Conservation (phyloP, 2,329 filamentous ascomycete genomes). For the Talaromyces amestolkiae region DNA sequence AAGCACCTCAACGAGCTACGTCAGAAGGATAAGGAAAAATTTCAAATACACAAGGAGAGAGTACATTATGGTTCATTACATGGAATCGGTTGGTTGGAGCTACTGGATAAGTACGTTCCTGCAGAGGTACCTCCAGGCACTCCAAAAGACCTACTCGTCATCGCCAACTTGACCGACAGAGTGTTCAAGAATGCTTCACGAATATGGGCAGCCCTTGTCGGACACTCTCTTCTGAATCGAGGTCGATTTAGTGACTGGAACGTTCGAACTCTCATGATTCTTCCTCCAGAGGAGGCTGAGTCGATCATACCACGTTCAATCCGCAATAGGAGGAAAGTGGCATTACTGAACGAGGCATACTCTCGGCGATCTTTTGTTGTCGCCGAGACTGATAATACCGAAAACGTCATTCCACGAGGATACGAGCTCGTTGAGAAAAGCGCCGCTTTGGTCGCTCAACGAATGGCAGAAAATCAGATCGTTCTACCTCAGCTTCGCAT, state of each 20-base stretch:
- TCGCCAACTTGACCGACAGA: conserved; percentile 61
- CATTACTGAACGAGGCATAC: conserved; percentile 59
- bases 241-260: conserved; percentile 74
- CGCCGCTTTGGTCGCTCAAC: conserved; percentile 30
- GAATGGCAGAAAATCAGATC: conserved; percentile 29
- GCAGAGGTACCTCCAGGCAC: neutral
- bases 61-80: conserved; percentile 8
- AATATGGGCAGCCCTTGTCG: conserved; percentile 57
- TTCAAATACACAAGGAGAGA: conserved; percentile 39
- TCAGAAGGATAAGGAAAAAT: conserved; percentile 48
- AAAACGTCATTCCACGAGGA: conserved; percentile 27
- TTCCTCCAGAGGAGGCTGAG: conserved; percentile 59
- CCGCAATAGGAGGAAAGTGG: conserved; percentile 54
- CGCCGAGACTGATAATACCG: conserved; percentile 42
- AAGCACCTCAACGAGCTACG: conserved; percentile 60
- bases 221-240: conserved; percentile 55
- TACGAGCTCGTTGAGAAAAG: conserved; percentile 28
- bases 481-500: conserved; percentile 33
- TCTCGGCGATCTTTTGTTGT: conserved; percentile 51
- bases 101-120: conserved; percentile 38
- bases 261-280: conserved; percentile 75
- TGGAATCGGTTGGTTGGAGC: conserved; percentile 44
- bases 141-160: conserved; percentile 72
- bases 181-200: conserved; percentile 40
- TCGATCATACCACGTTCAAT: conserved; percentile 61